A percentile compares a stretch with the other conserved stretches of the same genome.
phyloP scores from a whole-genome alignment of 495 filamentous ascomycete species.

The Aspergillus heteromorphus region DNA sequence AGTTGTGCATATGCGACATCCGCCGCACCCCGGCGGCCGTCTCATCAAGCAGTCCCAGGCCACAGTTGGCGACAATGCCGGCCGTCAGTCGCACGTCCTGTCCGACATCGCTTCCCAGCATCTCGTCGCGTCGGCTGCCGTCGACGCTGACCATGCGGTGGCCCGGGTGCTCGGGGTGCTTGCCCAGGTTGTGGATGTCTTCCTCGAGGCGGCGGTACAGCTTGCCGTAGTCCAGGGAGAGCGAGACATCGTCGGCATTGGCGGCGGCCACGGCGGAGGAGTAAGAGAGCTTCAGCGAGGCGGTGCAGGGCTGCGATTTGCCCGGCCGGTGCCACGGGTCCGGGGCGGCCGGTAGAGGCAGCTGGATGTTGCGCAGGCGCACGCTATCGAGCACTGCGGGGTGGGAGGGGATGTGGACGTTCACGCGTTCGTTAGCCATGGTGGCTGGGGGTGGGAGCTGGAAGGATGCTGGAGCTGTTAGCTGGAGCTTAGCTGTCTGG shows the following conservation, averaged over 20 bases:
- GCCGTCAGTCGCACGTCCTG: conserved; percentile 38
- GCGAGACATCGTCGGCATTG: conserved; percentile 39
- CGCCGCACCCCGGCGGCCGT: conserved; percentile 38
- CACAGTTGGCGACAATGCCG: conserved; percentile 34
- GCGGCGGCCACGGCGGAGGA: conserved; percentile 40
- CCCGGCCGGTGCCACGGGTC: conserved; percentile 43
- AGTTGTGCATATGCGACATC: conserved; percentile 34
- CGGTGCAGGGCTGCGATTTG: conserved; percentile 43
- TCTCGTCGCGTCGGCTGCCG: conserved; percentile 29
- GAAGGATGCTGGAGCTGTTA: background rate
- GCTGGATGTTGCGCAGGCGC: conserved; percentile 37
- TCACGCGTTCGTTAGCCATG: conserved; percentile 27
- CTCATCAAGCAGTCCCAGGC: conserved; percentile 35
- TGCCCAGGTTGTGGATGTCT: conserved; percentile 29
- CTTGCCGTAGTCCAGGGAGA: conserved; percentile 45
- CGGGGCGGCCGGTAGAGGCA: conserved; percentile 38
- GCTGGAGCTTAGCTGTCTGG: background rate
- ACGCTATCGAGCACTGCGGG: conserved; percentile 39
- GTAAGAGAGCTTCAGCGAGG: conserved; percentile 39
- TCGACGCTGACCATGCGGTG: conserved; percentile 28
- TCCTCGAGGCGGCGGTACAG: conserved; percentile 41
- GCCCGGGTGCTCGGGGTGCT: conserved; percentile 19
- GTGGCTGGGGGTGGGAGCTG: conserved; percentile 4
- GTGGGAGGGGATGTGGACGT: conserved; percentile 30
- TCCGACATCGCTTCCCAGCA: conserved; percentile 23